phyloP scores from a whole-genome alignment of 2,329 filamentous ascomycete genomes.

The Beauveria medogensis region DNA sequence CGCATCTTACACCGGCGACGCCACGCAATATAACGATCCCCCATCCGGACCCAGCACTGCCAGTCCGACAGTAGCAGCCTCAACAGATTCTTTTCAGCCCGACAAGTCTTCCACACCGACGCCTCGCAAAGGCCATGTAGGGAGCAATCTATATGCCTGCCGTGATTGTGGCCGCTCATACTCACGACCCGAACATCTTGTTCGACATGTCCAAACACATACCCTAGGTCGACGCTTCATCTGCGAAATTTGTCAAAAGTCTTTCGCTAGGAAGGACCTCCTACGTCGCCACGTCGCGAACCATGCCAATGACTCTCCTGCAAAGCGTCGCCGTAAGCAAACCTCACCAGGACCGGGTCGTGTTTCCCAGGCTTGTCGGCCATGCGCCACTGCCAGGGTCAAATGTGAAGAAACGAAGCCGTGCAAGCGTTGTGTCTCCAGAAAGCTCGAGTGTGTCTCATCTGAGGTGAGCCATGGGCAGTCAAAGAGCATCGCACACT shows the following conservation, averaged over 20 bases:
- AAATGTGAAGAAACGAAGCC: slow-evolving; percentile 49
- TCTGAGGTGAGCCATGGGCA: slow-evolving; percentile 31
- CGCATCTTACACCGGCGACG: neutral
- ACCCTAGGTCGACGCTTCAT: slow-evolving; percentile 42
- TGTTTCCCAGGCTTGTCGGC: slow-evolving; percentile 44
- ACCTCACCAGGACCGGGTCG: slow-evolving; percentile 38
- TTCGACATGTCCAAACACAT: slow-evolving; percentile 43
- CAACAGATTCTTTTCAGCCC: neutral
- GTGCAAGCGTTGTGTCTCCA: slow-evolving; percentile 41
- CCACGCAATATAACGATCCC: neutral
- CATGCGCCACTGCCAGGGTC: slow-evolving; percentile 43
- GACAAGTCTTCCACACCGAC: slow-evolving; percentile 13
- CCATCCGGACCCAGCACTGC: neutral
- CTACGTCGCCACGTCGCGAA: slow-evolving; percentile 45
- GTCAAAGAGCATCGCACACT: slow-evolving; percentile 35
- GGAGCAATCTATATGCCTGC: slow-evolving; percentile 37
- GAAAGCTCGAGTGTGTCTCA: slow-evolving; percentile 37
- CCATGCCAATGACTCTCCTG: slow-evolving; percentile 40
- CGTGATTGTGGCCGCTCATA: slow-evolving; percentile 44
- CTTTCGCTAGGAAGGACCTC: slow-evolving; percentile 45
- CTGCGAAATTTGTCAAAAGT: slow-evolving; percentile 44
- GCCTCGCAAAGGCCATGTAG: slow-evolving; percentile 16
- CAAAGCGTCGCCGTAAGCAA: slow-evolving; percentile 38
- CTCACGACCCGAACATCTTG: slow-evolving; percentile 46
- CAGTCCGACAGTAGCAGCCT: neutral